Evolutionary conservation across 495 filamentous ascomycete genomes (phyloP).

Genomic region (Parachaetomium inaequale): DNA sequence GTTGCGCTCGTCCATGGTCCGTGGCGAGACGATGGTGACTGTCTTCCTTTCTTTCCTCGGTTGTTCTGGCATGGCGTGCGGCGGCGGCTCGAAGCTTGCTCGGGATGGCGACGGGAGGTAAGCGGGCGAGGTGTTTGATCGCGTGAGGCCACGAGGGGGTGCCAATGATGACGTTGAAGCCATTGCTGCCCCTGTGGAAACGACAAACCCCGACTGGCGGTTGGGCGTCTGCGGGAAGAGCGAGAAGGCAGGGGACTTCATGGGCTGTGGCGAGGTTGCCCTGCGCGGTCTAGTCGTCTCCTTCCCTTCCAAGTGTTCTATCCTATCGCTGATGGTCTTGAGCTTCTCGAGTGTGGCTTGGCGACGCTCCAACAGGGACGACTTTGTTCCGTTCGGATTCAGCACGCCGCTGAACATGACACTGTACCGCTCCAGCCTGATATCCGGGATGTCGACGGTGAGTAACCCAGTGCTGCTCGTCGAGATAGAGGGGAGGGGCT

Average conservation of each 20-base stretch:
- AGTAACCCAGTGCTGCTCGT: slow-evolving; percentile 37
- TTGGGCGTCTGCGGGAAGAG: slow-evolving; percentile 59
- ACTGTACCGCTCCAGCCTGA: slow-evolving; percentile 84
- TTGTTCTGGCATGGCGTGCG: neutral
- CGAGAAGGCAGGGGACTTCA: slow-evolving; percentile 56
- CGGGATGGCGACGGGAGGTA: slow-evolving; percentile 43
- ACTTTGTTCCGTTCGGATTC: slow-evolving; percentile 32
- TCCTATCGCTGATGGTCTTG: slow-evolving; percentile 48
- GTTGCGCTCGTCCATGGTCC: slow-evolving; percentile 33
- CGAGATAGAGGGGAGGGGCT: slow-evolving; percentile 15
- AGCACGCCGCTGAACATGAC: slow-evolving; percentile 88
- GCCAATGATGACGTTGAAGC: slow-evolving; percentile 18
- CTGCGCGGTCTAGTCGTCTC: slow-evolving; percentile 38
- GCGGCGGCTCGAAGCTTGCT: slow-evolving; percentile 28
- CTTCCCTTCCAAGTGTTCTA: slow-evolving; percentile 34
- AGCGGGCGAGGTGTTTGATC: slow-evolving; percentile 60
- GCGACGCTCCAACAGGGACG: slow-evolving; percentile 59
- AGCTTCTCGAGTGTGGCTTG: slow-evolving; percentile 66
- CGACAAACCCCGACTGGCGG: slow-evolving; percentile 30
- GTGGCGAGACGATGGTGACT: slow-evolving; percentile 31
- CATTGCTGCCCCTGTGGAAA: slow-evolving; percentile 19
- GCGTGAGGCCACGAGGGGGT: slow-evolving; percentile 39
- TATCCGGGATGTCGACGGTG: slow-evolving; percentile 74
- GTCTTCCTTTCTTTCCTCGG: slow-evolving; percentile 26
- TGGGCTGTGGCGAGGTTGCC: slow-evolving; percentile 58